Evolutionary conservation across 2,329 filamentous ascomycete species (phyloP).

Genomic region (Diaporthe australafricana): DNA sequence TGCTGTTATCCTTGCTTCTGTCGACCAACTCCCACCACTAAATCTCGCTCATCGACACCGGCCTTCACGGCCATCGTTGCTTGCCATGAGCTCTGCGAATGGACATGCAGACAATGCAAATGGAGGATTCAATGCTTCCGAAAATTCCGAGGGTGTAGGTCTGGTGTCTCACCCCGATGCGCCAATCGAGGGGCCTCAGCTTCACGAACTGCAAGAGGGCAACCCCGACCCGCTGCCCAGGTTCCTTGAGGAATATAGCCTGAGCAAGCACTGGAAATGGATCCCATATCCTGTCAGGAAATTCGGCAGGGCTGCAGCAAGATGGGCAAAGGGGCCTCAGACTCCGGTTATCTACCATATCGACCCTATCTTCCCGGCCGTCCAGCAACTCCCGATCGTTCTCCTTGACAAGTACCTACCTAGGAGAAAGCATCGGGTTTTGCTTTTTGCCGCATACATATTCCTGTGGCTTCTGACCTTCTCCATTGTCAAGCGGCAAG

Average conservation of each 20-base stretch:
- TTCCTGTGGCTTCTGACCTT: conserved; percentile 78
- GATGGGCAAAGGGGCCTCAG: conserved; percentile 68
- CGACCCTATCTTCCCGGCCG: conserved; percentile 69
- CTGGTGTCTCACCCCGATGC: conserved; percentile 44
- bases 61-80: neutral
- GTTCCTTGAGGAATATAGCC: conserved; percentile 67
- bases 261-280: conserved; percentile 67
- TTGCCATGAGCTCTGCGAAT: conserved; percentile 31
- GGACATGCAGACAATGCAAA: conserved; percentile 28
- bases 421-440: conserved; percentile 67
- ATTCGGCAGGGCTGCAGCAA: conserved; percentile 52
- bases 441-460: conserved; percentile 70
- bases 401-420: conserved; percentile 74
- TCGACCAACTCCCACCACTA: neutral
- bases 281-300: conserved; percentile 67
- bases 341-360: conserved; percentile 64
- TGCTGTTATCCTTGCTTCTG: neutral
- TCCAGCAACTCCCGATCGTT: conserved; percentile 75
- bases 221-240: conserved; percentile 64
- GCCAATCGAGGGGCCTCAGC: conserved; percentile 45
- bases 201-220: conserved; percentile 60
- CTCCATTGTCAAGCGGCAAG: conserved; percentile 74
- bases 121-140: conserved; percentile 28
- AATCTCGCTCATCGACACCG: neutral
- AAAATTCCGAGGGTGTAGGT: neutral